Conservation (phyloP, 768 basidiomycete species). For the Agaricus subrufescens region DNA sequence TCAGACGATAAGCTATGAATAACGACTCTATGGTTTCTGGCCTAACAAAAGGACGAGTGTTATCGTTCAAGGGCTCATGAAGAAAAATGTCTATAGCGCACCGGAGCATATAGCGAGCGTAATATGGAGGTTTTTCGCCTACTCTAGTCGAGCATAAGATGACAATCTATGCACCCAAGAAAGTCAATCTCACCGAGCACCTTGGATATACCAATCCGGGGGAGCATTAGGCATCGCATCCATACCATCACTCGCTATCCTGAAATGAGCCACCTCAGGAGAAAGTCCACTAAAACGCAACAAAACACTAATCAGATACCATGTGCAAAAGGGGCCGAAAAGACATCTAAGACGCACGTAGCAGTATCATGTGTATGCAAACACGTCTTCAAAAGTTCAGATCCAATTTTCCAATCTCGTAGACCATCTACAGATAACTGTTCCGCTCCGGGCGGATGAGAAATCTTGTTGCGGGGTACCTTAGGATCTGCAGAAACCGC, state of each 20-base stretch:
- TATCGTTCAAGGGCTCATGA: not conserved
- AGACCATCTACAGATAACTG: slow-evolving; percentile 58
- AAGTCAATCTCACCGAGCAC: slow-evolving; percentile 44
- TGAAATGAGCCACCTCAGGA: slow-evolving; percentile 88
- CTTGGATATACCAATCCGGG: slow-evolving; percentile 91
- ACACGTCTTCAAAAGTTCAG: slow-evolving; percentile 82
- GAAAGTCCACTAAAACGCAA: slow-evolving; percentile 59
- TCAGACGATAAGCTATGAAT: slow-evolving; percentile 87
- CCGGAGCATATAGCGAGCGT: slow-evolving; percentile 92
- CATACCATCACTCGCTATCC: slow-evolving; percentile 53
- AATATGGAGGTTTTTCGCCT: slow-evolving; percentile 52
- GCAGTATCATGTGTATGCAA: slow-evolving; percentile 80
- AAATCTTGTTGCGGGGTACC: slow-evolving; percentile 38
- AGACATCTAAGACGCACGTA: slow-evolving; percentile 51
- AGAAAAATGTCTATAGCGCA: slow-evolving; percentile 20
- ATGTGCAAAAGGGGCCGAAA: not conserved
- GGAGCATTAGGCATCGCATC: slow-evolving; percentile 37
- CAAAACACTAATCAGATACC: not conserved
- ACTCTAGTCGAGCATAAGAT: slow-evolving; percentile 17
- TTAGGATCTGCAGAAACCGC: slow-evolving; percentile 65
- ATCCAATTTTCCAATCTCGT: slow-evolving; percentile 81
- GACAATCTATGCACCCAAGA: not conserved
- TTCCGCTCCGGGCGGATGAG: slow-evolving; percentile 60
- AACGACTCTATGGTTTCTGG: slow-evolving; percentile 95
- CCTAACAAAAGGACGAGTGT: slow-evolving; percentile 26